Evolutionary conservation across 495 filamentous ascomycete genomes (phyloP), one percentile per base, ranked within the genome.

Genomic region (Aspergillus nidulans): DNA sequence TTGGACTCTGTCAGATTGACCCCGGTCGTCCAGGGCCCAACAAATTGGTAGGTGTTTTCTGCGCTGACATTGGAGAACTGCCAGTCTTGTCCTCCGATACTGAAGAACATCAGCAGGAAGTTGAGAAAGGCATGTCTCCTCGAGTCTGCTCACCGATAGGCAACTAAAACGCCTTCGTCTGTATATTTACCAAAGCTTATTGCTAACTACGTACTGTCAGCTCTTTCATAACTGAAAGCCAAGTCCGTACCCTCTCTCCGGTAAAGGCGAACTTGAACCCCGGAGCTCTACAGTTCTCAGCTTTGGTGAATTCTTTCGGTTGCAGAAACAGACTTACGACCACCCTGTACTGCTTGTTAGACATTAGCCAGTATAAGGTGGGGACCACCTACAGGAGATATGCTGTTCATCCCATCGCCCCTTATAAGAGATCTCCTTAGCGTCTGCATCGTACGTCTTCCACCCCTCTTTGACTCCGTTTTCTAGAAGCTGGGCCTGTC

Each of bases 381-480:
- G 9, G 15, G 16, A 16, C 3, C n/a, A 81, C 83, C 75, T 83
- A 81, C 81, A 88, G 1, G 83, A 87, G 38, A 84, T 76, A 59
- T 83, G 74, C 45, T 83, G 73, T 12, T 78, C 80, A 69, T 88
- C 84, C 85, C 85, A 87, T 38, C 85, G 73, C 6, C 85, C 85
- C 61, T 86, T 85, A 70, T 86, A 88, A 0, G 82, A 82, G 13
- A 88, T 71, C 58, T 88, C 81, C 1, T 72, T 59, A 0, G 79
- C 75, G 61, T 82, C 74, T 1, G 81, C 72, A 6, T 64, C 67
- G 58, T 86, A 88, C 2, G 69, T 82, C 16, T 53, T 74, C 77
- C 77, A 78, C 18, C 51, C 59, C 28, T 58, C 57, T 16, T 64
- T 62, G 4, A 46, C 19, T 18, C 44, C 44, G n/a, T 63, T 30